Evolutionary conservation across 2,329 filamentous ascomycete species (phyloP), one percentile per base, ranked within the genome.

Genomic region (Penicillium sp.): DNA sequence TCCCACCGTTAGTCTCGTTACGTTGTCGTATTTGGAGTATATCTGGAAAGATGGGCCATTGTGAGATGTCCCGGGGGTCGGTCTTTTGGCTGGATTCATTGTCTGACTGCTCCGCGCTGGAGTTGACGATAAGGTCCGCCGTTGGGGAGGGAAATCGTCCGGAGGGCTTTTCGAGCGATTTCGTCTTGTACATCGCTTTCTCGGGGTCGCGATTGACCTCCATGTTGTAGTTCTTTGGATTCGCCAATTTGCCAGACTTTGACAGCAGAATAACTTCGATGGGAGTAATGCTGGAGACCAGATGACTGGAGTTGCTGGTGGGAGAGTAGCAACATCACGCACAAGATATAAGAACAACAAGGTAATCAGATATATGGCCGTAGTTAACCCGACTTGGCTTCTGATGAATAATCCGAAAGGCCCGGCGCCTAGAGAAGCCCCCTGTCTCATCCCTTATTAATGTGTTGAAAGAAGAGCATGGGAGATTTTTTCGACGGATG

Each of bases 21-120:
- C 50, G 50, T 43, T 53, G 27, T 47, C 44, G 50, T 47, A 53
- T 47, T 53, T 53, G 50, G 42, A 41, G 21, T 53, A 53, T 53
- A 53, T 53, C 50, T 47, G 44, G 38, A 53, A 43, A 47, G 27
- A 53, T 47, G 32, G 36, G 43, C 50, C 50, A 53, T 53, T 53
- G 44, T 53, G 50, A 42, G 43, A 53, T 53, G 44, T 53, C 50
- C 22, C 44, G 43, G 43, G 50, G 38, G 50, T 47, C 44, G 44
- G 44, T 42, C 36, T 53, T 53, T 53, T 53, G 50, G 50, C 50
- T 43, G 27, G 50, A 47, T 47, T 53, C 44, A 36, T 53, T 43
- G 43, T 47, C n/a, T 53, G 44, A 43, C 50, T 47, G 50, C 50
- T 47, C 50, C 50, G 50, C 38, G 44, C 50, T 53, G 44, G 50